Conservation (phyloP, 177 flowering plant species). For the Vitis hybrid region DNA sequence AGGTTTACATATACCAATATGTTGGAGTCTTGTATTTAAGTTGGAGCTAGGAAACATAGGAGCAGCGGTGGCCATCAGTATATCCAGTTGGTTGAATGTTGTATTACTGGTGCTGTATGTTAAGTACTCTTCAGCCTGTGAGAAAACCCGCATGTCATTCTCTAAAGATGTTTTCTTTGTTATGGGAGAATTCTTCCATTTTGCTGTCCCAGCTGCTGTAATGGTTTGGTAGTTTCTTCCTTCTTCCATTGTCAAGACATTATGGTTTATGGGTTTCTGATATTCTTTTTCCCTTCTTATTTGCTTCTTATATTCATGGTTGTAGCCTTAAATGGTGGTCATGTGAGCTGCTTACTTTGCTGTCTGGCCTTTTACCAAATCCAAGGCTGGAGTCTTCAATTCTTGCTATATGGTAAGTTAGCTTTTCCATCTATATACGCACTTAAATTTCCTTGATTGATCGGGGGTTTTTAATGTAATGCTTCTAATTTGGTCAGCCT, state of each 20-base stretch:
- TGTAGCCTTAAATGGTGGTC: constrained; percentile 36
- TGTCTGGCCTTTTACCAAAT: constrained; percentile 29
- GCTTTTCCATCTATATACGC: not conserved
- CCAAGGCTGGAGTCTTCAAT: constrained; percentile 30
- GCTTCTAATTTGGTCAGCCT: constrained; percentile 9
- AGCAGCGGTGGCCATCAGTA: constrained; percentile 21
- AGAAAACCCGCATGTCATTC: constrained; percentile 5
- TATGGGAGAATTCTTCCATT: constrained; percentile 21
- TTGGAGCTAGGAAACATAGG: constrained; percentile 17
- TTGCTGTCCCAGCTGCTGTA: constrained; percentile 32
- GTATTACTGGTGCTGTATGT: constrained; percentile 16
- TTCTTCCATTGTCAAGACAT: not conserved
- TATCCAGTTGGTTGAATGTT: constrained; percentile 32
- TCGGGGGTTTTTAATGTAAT: not conserved
- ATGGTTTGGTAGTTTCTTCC: constrained; percentile 31
- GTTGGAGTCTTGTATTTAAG: constrained; percentile 27
- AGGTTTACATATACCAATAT: constrained; percentile 14
- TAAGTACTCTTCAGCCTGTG: constrained; percentile 22
- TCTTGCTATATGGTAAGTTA: constrained; percentile 27
- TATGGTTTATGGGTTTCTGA: not conserved
- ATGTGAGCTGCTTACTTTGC: constrained; percentile 22
- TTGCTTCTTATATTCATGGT: not conserved
- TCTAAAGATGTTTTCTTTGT: constrained; percentile 9
- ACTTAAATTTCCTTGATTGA: not conserved
- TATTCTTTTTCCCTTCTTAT: not conserved